phyloP scores from a whole-genome alignment of 1,284 basidiomycete species.

The Sporisorium graminicola region DNA sequence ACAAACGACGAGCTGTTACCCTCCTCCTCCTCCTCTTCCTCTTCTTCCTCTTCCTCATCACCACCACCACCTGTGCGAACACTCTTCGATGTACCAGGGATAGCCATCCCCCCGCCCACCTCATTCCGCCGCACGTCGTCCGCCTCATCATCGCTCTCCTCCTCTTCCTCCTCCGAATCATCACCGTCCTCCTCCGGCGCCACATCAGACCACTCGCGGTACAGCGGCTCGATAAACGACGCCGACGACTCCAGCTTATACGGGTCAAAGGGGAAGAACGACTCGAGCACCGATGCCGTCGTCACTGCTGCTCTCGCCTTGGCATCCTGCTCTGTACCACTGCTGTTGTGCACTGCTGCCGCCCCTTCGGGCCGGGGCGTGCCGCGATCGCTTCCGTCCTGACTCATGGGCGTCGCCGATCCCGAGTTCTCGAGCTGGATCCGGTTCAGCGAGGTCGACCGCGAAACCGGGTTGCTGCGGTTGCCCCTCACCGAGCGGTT shows the following conservation, averaged over 20 bases:
- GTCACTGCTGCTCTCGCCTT: conserved; percentile 23
- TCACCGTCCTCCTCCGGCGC: conserved; percentile 66
- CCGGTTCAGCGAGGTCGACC: conserved; percentile 36
- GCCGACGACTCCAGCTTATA: conserved; percentile 81
- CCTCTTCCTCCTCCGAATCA: conserved; percentile 51
- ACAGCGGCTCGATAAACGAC: conserved; percentile 73
- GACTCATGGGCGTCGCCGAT: conserved; percentile 36
- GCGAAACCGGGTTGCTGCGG: conserved; percentile 30
- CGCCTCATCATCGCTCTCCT: conserved; percentile 41
- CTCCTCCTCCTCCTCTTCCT: conserved; percentile 31
- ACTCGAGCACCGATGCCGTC: conserved; percentile 76
- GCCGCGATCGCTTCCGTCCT: conserved; percentile 36
- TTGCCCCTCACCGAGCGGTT: conserved; percentile 43
- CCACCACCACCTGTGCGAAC: not conserved
- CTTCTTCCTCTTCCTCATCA: conserved; percentile 17
- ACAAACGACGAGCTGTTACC: conserved; percentile 56
- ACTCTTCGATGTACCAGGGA: conserved; percentile 20
- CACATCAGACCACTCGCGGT: conserved; percentile 74
- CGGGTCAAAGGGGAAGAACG: conserved; percentile 99
- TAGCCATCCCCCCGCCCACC: conserved; percentile 12
- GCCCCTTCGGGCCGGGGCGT: conserved; percentile 23
- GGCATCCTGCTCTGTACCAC: not conserved
- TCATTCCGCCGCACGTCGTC: conserved; percentile 45
- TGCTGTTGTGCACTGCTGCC: too few species aligned
- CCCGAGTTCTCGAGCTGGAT: conserved; percentile 29